phyloP scores from a whole-genome alignment of 225 moss, liverwort and hornwort genomes.

The Pseudisothecium myosuroides region DNA sequence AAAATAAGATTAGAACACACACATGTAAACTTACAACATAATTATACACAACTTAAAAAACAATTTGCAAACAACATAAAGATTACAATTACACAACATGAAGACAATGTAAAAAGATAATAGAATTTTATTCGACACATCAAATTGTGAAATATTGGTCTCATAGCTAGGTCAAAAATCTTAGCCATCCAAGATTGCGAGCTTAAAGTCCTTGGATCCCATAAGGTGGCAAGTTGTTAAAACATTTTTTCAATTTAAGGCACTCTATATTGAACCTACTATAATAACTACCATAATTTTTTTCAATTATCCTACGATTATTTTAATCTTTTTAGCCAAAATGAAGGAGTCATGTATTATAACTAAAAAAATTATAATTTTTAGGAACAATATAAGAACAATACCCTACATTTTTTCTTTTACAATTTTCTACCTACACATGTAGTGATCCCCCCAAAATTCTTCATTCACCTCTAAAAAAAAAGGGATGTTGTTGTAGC shows the following conservation, averaged over 20 bases:
- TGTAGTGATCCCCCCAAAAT: accelerated
- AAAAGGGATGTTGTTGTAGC: accelerated
- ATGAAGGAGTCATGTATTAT: background rate
- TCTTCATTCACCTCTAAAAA: background rate
- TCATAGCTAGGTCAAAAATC: background rate
- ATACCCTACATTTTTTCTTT: background rate
- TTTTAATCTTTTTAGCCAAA: background rate
- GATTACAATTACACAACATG: background rate
- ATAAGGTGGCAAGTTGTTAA: accelerated
- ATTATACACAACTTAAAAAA: background rate
- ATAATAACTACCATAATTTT: background rate
- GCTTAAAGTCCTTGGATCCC: background rate
- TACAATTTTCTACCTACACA: background rate
- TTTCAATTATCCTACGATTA: background rate
- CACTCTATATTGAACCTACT: background rate
- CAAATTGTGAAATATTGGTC: background rate
- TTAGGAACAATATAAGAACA: background rate
- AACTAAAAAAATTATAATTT: background rate
- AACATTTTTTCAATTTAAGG: background rate
- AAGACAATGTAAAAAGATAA: background rate
- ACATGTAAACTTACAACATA: background rate
- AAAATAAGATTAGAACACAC: background rate
- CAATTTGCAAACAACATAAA: background rate
- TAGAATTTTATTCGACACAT: accelerated
- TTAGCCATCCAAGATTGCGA: accelerated